Evolutionary conservation across 306 rosid genomes (phyloP), one percentile per base, ranked within the genome.

Genomic region (Inga oerstediana): DNA sequence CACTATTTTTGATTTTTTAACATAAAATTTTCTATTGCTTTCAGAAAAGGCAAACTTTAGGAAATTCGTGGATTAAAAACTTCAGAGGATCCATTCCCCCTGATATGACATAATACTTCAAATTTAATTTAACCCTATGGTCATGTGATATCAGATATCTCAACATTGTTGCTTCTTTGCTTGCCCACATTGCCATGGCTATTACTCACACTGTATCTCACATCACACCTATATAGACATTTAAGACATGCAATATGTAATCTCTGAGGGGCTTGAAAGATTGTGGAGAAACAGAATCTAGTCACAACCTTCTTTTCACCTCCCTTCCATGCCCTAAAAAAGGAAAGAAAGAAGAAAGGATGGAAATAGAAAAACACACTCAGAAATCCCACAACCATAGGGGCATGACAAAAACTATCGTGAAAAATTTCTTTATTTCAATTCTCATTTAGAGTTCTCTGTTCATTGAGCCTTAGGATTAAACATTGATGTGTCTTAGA

Each of bases 171-270:
- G 2, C 35, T 4, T 10, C 67, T 24, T 61, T 22, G 15, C 34
- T 61, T 22, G 11, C 16, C 7, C 12, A 30, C 39, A 12, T 54
- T 74, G 45, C 52, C 30, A 32, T 17, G 16, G 44, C 11, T 49
- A n/a, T 32, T 19, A 69, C 48, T 68, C 45, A 68, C 24, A 32
- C 15, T 27, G 20, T 32, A 14, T 30, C 70, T 66, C 24, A 3
- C 24, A 19, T 24, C 32, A 41, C 34, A 9, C 24, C 30, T 17
- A 41, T 43, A 65, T 14, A 15, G 20, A 52, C 5, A 12, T 49
- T 43, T 65, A 8, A 79, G 81, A 72, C 56, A 41, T 37, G 48
- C 51, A 39, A 12, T 85, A 37, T 54, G 22, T 54, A 48, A 67
- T 58, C 24, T 58, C 16, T 58, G 39, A 59, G 52, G 49, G 39